These are phyloP conservation scores for Rhododendron griersonianum DNA, from an alignment of 148 eudicot species.

Conservation along the genomic window DNA sequence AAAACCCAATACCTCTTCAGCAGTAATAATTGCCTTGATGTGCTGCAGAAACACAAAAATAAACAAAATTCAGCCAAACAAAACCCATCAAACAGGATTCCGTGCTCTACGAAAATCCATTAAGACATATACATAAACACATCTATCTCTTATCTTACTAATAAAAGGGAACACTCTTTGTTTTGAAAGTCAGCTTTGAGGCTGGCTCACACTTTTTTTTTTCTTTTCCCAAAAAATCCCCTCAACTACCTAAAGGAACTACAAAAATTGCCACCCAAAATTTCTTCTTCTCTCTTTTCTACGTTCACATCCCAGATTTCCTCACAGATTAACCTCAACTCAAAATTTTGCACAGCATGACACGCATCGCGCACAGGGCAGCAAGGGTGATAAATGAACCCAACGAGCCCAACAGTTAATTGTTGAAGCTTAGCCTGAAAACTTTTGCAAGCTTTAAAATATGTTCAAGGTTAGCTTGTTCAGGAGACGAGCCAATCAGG, in stretches of 20 bases:
- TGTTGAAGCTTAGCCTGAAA: not conserved
- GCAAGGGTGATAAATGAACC: not conserved
- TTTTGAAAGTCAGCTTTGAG: not conserved
- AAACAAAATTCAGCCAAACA: not conserved
- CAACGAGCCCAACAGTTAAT: not conserved
- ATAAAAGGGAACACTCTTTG: not conserved
- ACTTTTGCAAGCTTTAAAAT: too few species aligned
- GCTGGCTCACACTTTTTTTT: not conserved
- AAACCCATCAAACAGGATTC: constrained; percentile 4
- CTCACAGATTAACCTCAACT: not conserved
- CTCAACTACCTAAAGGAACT: not conserved
- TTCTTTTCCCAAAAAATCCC: not conserved
- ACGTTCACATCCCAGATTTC: not conserved
- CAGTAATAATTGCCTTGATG: constrained; percentile 78
- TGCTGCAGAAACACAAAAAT: constrained; percentile 45
- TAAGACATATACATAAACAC: not conserved
- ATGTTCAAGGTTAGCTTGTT: too few species aligned
- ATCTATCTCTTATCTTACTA: not conserved
- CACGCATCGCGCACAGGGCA: not conserved
- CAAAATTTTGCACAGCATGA: not conserved
- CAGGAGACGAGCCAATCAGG: too few species aligned
- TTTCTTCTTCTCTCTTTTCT: not conserved
- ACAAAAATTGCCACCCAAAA: not conserved
- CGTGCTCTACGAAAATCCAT: not conserved
- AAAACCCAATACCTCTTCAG: constrained; percentile 63